A percentile compares a stretch with the other conserved stretches of the same genome.
phyloP scores from a whole-genome alignment of 805 yeast genomes.

The Candida vaughaniae region DNA sequence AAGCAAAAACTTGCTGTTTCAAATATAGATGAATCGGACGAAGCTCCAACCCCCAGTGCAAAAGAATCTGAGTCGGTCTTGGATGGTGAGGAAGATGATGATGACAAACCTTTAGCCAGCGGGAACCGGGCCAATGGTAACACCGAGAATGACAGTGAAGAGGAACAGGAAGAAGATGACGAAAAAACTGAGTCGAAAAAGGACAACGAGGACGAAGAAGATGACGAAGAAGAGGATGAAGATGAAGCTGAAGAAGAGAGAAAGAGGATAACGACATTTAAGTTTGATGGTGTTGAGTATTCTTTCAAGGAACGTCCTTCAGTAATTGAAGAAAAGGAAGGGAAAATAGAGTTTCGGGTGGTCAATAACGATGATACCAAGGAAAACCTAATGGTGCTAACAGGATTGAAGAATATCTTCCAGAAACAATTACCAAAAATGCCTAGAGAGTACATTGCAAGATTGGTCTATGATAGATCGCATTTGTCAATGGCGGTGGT shows the following conservation, averaged over 20 bases:
- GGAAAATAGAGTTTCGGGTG: slow-evolving; percentile 90
- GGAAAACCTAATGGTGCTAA: slow-evolving; percentile 86
- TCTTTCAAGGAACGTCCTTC: slow-evolving; percentile 91
- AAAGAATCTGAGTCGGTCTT: not conserved
- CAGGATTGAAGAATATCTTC: slow-evolving; percentile 93
- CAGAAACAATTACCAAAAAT: slow-evolving; percentile 97
- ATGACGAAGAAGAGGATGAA: slow-evolving; percentile 39
- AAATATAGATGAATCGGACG: slow-evolving; percentile 12
- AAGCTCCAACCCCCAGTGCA: not conserved
- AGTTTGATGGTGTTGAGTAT: slow-evolving; percentile 75
- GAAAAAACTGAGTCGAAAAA: slow-evolving; percentile 7
- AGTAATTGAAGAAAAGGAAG: slow-evolving; percentile 89
- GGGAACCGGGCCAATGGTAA: slow-evolving; percentile 20
- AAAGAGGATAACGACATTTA: slow-evolving; percentile 48
- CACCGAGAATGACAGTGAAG: slow-evolving; percentile 21
- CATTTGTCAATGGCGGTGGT: slow-evolving; percentile 97
- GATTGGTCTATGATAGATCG: slow-evolving; percentile 90
- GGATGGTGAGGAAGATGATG: slow-evolving; percentile 21
- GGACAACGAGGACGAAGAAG: slow-evolving; percentile 21
- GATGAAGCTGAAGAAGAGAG: slow-evolving; percentile 45
- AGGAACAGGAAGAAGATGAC: slow-evolving; percentile 18
- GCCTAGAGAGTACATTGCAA: slow-evolving; percentile 96
- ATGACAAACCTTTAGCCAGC: slow-evolving; percentile 17
- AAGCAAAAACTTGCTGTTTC: too few relatives aligned
- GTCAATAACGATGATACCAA: slow-evolving; percentile 90